Percentiles rank a stretch among this genome's conserved stretches.
Conservation (phyloP, 1,284 basidiomycete genomes). For the Heterobasidion parviporum region DNA sequence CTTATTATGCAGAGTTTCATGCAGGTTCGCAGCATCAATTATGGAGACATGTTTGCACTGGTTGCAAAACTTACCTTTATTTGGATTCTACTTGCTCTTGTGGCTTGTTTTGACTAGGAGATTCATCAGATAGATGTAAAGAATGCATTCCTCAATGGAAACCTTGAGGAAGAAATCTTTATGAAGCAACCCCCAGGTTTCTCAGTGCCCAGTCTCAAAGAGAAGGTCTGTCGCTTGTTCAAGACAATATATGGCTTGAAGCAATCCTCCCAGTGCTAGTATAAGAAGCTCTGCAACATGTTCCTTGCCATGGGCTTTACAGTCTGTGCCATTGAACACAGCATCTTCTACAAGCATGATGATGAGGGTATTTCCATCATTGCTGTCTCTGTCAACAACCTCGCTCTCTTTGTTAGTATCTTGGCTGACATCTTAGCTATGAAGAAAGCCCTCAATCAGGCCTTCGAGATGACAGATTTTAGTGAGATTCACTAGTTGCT, state of each 20-base stretch:
- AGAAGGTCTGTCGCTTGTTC: constrained; percentile 11
- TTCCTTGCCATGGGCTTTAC: constrained; percentile 11
- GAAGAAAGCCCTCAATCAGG: constrained; percentile 2
- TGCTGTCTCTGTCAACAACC: constrained; percentile 24
- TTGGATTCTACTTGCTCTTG: constrained; percentile 25
- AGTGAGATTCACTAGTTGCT: constrained; percentile 16
- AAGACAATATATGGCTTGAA: constrained; percentile 19
- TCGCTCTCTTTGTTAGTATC: constrained; percentile 11
- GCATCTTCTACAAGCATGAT: constrained; percentile 10
- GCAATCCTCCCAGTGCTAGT: constrained; percentile 16
- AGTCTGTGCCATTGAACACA: constrained; percentile 10
- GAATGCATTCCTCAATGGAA: constrained; percentile 28
- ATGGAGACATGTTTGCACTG: constrained; percentile 31
- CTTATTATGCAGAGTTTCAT: constrained; percentile 33
- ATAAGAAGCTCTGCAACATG: constrained; percentile 11
- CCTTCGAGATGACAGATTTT: constrained; percentile 11
- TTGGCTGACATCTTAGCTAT: background rate
- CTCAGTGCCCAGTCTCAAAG: background rate
- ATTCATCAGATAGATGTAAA: constrained; percentile 34
- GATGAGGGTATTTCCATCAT: constrained; percentile 7
- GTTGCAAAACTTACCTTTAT: constrained; percentile 26
- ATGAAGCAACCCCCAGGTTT: constrained; percentile 24
- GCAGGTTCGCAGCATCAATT: constrained; percentile 32
- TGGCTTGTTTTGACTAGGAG: constrained; percentile 21
- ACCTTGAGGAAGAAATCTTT: constrained; percentile 22